These are phyloP conservation scores for Sarocladium kiliense DNA, from an alignment of 2,329 filamentous ascomycete species.

Conservation along the genomic window DNA sequence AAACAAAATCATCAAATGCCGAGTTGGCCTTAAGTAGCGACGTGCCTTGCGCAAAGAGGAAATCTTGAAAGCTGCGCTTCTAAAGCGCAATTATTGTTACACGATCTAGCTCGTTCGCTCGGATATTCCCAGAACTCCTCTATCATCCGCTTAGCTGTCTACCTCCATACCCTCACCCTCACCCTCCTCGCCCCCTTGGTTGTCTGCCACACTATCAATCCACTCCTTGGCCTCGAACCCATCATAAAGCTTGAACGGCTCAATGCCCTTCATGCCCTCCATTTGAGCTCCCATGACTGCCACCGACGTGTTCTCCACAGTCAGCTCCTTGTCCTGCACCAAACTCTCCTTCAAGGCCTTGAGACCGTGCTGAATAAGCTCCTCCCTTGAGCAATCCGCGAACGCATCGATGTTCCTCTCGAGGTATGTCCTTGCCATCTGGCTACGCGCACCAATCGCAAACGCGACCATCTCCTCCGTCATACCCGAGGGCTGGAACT, in stretches of 20 bases:
- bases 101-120: constrained; percentile 25
- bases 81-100: constrained; percentile 16
- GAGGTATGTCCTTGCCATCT: constrained; percentile 96
- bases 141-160: constrained; percentile 22
- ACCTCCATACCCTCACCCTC: constrained; percentile 30
- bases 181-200: constrained; percentile 35
- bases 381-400: constrained; percentile 68
- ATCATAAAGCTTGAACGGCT: constrained; percentile 88
- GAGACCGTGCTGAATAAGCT: constrained; percentile 86
- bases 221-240: constrained; percentile 80
- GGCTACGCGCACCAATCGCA: constrained; percentile 89
- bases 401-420: constrained; percentile 89
- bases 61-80: not conserved
- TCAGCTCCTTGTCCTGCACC: constrained; percentile 95
- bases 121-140: not conserved
- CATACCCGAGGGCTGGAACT: constrained; percentile 95
- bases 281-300: constrained; percentile 67
- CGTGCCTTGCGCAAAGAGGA: not conserved
- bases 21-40: too few species aligned
- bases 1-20: too few species aligned
- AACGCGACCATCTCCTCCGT: constrained; percentile 97
- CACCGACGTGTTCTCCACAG: constrained; percentile 92
- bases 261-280: constrained; percentile 51
- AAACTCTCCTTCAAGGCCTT: constrained; percentile 91
- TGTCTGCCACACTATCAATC: constrained; percentile 68